These are phyloP conservation scores for Aspergillus sp. DNA, from an alignment of 2,329 filamentous ascomycete species.

Conservation along the genomic window DNA sequence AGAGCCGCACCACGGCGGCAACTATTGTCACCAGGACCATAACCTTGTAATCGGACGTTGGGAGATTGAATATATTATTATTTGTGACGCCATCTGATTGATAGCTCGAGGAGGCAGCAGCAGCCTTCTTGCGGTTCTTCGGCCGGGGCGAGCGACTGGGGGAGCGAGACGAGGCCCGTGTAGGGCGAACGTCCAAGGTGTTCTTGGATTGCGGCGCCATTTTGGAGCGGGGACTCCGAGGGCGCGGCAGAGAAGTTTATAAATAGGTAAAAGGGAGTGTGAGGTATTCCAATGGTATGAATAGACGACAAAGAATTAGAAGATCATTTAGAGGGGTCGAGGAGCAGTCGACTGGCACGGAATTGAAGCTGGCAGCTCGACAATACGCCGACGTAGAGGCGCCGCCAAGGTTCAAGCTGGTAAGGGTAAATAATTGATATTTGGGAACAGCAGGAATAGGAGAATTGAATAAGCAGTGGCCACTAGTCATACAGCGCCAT, in stretches of 20 bases:
- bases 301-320: slow-evolving; percentile 2
- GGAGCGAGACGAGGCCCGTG: slow-evolving; percentile 34
- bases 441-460: slow-evolving; percentile 27
- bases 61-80: slow-evolving; percentile 88
- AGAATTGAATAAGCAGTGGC: slow-evolving; percentile 29
- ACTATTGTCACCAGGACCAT: slow-evolving; percentile 71
- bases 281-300: slow-evolving; percentile 9
- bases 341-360: slow-evolving; percentile 8
- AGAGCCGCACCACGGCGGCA: slow-evolving; percentile 78
- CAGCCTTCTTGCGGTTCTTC: slow-evolving; percentile 34
- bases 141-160: slow-evolving; percentile 41
- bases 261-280: slow-evolving; percentile 17
- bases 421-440: slow-evolving; percentile 6
- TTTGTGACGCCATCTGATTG: slow-evolving; percentile 64
- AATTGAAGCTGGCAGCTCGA: slow-evolving; percentile 5
- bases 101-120: slow-evolving; percentile 40
- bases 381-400: slow-evolving; percentile 17
- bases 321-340: slow-evolving; percentile 11
- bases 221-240: slow-evolving; percentile 9
- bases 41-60: slow-evolving; percentile 77
- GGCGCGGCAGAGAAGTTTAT: slow-evolving; percentile 4
- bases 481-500: slow-evolving; percentile 35
- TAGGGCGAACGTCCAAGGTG: slow-evolving; percentile 37
- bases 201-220: slow-evolving; percentile 36
- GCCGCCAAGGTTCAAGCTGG: background rate